phyloP scores from a whole-genome alignment of 1,139 yeast species.

The Meyerozyma carpophila region DNA sequence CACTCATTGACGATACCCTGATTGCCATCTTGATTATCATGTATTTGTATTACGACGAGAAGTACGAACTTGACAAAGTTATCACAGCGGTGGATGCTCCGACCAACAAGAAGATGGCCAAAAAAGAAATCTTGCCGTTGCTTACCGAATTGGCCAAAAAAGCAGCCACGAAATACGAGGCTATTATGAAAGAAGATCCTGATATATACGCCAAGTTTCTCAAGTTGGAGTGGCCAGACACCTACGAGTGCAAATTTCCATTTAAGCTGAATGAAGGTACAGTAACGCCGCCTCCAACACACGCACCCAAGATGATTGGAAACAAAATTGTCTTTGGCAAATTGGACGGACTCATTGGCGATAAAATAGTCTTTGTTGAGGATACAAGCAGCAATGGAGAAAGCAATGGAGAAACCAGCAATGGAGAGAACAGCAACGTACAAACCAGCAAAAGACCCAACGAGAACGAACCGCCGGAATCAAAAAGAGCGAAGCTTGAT shows the following conservation, averaged over 20 bases:
- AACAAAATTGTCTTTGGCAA: background rate
- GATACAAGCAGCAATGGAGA: background rate
- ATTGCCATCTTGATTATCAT: slow-evolving; percentile 57
- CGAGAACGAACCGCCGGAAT: background rate
- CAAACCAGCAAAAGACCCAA: background rate
- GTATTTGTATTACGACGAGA: slow-evolving; percentile 22
- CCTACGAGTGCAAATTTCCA: background rate
- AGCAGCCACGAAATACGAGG: slow-evolving; percentile 14
- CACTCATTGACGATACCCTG: slow-evolving; percentile 69
- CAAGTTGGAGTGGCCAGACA: slow-evolving; percentile 1
- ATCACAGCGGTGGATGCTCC: slow-evolving; percentile 26
- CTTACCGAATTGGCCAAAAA: slow-evolving; percentile 13
- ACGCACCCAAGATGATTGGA: background rate
- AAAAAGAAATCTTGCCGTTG: slow-evolving; percentile 32
- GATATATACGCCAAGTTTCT: slow-evolving; percentile 29
- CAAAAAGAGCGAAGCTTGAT: background rate
- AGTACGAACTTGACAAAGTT: slow-evolving; percentile 2
- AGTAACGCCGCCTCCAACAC: background rate
- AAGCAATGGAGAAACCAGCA: background rate
- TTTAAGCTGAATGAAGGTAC: background rate
- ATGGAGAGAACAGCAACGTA: background rate
- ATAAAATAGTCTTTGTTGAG: background rate
- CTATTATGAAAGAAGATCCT: slow-evolving; percentile 24
- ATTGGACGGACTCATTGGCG: background rate
- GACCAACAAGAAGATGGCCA: slow-evolving; percentile 36